These are phyloP conservation scores for Afroboletus lepidellus DNA, from an alignment of 1,284 basidiomycete genomes.

Conservation along the genomic window DNA sequence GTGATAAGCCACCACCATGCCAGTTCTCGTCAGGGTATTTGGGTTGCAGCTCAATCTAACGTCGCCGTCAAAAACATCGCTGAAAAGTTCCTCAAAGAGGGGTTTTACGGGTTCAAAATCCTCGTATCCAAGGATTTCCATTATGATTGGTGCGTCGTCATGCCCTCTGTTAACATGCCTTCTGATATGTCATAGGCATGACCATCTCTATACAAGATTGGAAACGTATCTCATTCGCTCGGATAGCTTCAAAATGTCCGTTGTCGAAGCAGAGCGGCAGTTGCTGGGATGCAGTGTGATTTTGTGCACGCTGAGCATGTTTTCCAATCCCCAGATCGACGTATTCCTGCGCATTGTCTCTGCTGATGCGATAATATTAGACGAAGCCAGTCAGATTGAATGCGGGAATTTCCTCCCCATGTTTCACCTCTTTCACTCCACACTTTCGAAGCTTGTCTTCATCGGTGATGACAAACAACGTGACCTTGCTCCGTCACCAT, in stretches of 20 bases:
- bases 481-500: slow-evolving; percentile 33
- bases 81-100: slow-evolving; percentile 40
- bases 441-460: slow-evolving; percentile 61
- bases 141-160: slow-evolving; percentile 52
- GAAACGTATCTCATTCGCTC: slow-evolving; percentile 50
- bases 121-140: slow-evolving; percentile 46
- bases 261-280: slow-evolving; percentile 16
- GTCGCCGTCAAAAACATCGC: slow-evolving; percentile 58
- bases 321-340: slow-evolving; percentile 35
- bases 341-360: slow-evolving; percentile 42
- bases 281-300: slow-evolving; percentile 52
- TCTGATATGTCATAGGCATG: slow-evolving; percentile 53
- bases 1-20: slow-evolving; percentile 42
- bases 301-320: slow-evolving; percentile 51
- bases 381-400: slow-evolving; percentile 68
- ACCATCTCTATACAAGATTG: slow-evolving; percentile 59
- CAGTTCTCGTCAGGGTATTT: slow-evolving; percentile 39
- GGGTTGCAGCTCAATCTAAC: slow-evolving; percentile 71
- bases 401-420: slow-evolving; percentile 58
- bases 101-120: slow-evolving; percentile 39
- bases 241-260: slow-evolving; percentile 36
- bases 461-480: slow-evolving; percentile 78
- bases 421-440: slow-evolving; percentile 42
- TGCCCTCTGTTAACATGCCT: not conserved
- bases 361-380: slow-evolving; percentile 51